These are phyloP conservation scores for Coprinopsis sp. DNA, from an alignment of 768 basidiomycete species.

Conservation along the genomic window DNA sequence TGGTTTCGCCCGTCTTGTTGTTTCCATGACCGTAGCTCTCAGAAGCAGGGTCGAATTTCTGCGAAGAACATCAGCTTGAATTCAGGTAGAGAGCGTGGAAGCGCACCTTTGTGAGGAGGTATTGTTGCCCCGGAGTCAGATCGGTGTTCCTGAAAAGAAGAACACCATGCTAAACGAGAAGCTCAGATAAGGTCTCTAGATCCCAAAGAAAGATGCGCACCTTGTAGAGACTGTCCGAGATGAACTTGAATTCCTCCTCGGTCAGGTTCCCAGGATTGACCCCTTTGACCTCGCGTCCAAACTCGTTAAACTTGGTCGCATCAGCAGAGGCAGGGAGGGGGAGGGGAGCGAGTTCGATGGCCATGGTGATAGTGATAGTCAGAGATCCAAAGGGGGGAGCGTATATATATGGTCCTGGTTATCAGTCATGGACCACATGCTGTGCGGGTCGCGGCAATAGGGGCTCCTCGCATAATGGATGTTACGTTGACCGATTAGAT, in stretches of 20 bases:
- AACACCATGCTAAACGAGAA: conserved; percentile 49
- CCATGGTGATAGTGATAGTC: conserved; percentile 38
- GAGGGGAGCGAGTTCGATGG: conserved; percentile 60
- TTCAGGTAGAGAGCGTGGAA: neutral
- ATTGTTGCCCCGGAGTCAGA: conserved; percentile 78
- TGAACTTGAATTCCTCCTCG: conserved; percentile 54
- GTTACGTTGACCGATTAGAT: neutral
- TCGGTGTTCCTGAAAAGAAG: conserved; percentile 69
- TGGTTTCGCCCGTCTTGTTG: conserved; percentile 68
- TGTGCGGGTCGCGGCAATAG: neutral
- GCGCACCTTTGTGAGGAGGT: conserved; percentile 72
- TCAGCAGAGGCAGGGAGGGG: conserved; percentile 70
- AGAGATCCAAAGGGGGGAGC: neutral
- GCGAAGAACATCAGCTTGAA: neutral
- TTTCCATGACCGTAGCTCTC: conserved; percentile 79
- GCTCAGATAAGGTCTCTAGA: neutral
- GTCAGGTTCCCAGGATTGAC: conserved; percentile 62
- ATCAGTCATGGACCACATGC: conserved; percentile 3
- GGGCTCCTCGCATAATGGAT: neutral
- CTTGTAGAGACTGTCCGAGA: conserved; percentile 72
- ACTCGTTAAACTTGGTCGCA: conserved; percentile 55
- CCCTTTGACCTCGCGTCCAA: conserved; percentile 72
- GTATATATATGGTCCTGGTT: conserved; percentile 11
- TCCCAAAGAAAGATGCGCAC: conserved; percentile 29
- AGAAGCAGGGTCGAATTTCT: conserved; percentile 52